Evolutionary conservation across 2,329 filamentous ascomycete genomes (phyloP).

Genomic region (Beauveria sp.): DNA sequence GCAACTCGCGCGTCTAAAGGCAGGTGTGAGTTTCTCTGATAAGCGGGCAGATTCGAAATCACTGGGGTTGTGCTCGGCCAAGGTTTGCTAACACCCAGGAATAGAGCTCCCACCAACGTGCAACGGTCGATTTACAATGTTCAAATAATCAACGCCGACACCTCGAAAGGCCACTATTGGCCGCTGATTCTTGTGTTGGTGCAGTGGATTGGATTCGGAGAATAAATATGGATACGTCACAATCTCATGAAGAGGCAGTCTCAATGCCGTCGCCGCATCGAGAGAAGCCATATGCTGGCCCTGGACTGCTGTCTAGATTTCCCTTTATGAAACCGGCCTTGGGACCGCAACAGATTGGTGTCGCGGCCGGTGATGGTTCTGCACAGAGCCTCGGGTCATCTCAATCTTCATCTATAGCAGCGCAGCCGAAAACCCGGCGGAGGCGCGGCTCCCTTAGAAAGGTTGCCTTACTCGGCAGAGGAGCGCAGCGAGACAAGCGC

Average conservation of each 20-base stretch:
- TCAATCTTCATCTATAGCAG: conserved; percentile 18
- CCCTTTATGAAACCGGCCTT: conserved; percentile 53
- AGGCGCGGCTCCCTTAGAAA: conserved; percentile 82
- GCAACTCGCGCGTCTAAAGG: neutral
- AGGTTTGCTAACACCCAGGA: neutral
- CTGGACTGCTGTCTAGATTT: conserved; percentile 60
- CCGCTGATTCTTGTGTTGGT: neutral
- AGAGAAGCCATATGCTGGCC: conserved; percentile 23
- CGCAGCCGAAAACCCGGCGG: conserved; percentile 50
- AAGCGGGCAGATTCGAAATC: neutral
- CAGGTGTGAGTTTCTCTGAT: neutral
- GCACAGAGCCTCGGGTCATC: neutral
- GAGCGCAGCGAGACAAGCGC: conserved; percentile 52
- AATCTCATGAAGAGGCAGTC: neutral
- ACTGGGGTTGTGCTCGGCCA: neutral
- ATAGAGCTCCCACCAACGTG: neutral
- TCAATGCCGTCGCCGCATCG: neutral
- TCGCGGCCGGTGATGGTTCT: conserved; percentile 25
- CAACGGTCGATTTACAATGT: neutral
- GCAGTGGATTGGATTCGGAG: neutral
- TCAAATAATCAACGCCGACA: neutral
- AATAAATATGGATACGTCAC: neutral
- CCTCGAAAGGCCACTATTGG: neutral
- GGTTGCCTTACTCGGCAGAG: conserved; percentile 72
- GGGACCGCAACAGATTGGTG: conserved; percentile 22